phyloP scores from a whole-genome alignment of 805 yeast genomes.

The Phaffomyces opuntiae region DNA sequence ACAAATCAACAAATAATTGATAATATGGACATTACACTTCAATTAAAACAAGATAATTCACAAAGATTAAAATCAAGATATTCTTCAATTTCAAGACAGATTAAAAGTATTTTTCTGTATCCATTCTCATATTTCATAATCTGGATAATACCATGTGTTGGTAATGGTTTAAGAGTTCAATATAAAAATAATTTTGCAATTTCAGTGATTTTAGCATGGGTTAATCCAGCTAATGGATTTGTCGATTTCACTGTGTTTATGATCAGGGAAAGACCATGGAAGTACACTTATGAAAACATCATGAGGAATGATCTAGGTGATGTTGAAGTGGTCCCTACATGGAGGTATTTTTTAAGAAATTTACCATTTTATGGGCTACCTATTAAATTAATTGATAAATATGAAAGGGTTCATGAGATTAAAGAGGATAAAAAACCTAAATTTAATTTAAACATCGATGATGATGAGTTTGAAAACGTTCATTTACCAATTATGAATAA shows the following conservation, averaged over 20 bases:
- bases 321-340: constrained; percentile 23
- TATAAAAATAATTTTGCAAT: constrained; percentile 57
- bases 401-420: constrained; percentile 1
- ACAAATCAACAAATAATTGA: constrained; percentile 4
- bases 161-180: constrained; percentile 46
- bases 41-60: constrained; percentile 23
- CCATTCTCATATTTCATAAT: constrained; percentile 75
- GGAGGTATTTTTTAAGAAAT: constrained; percentile 34
- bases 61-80: constrained; percentile 52
- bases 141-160: constrained; percentile 77
- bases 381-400: constrained; percentile 10
- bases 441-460: background rate
- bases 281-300: constrained; percentile 28
- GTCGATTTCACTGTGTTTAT: constrained; percentile 73
- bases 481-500: too few species aligned
- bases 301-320: constrained; percentile 19
- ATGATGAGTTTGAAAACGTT: background rate
- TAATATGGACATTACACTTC: constrained; percentile 12
- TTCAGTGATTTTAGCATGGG: constrained; percentile 59
- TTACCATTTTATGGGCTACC: constrained; percentile 44
- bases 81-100: constrained; percentile 63
- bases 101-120: constrained; percentile 73
- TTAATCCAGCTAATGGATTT: constrained; percentile 75
- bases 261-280: constrained; percentile 78
- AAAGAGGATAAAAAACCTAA: background rate